phyloP scores from a whole-genome alignment of 305 asterid species.

The Plantago coronopus region DNA sequence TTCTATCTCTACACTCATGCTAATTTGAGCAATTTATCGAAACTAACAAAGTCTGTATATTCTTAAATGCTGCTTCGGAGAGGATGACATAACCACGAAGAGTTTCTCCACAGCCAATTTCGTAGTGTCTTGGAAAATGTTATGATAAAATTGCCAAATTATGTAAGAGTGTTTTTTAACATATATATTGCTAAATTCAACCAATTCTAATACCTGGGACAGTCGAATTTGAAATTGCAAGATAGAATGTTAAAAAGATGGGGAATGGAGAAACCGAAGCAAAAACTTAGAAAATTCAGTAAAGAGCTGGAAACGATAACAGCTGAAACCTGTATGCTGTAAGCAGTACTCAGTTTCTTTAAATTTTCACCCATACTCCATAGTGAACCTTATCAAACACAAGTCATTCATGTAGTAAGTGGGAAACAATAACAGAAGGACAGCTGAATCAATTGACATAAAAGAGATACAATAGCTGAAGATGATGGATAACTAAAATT shows the following conservation, averaged over 20 bases:
- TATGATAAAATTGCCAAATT: not conserved
- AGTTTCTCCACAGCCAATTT: no score
- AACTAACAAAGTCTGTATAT: no score
- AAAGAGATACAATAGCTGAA: slow-evolving; percentile 26
- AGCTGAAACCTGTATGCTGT: slow-evolving; percentile 28
- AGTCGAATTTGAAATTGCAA: slow-evolving; percentile 2
- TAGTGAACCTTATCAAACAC: slow-evolving; percentile 30
- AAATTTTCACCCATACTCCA: slow-evolving; percentile 30
- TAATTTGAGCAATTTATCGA: no score
- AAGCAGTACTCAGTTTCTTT: slow-evolving; percentile 36
- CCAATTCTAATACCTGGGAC: no score
- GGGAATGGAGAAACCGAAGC: slow-evolving; percentile 23
- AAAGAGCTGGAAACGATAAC: slow-evolving; percentile 21
- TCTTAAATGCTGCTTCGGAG: no score
- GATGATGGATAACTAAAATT: slow-evolving; percentile 21
- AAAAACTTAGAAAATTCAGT: slow-evolving; percentile 17
- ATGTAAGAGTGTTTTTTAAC: not conserved
- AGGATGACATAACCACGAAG: no score
- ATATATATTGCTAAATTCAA: slow-evolving; percentile 2
- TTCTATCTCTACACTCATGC: no score
- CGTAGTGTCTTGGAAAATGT: no score
- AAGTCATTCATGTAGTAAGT: slow-evolving; percentile 28
- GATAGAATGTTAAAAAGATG: slow-evolving; percentile 14
- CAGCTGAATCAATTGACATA: slow-evolving; percentile 5
- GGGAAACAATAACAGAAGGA: slow-evolving; percentile 26